Base-by-base conservation (phyloP, 1,139 yeast species). In the Pichia sp. region DNA sequence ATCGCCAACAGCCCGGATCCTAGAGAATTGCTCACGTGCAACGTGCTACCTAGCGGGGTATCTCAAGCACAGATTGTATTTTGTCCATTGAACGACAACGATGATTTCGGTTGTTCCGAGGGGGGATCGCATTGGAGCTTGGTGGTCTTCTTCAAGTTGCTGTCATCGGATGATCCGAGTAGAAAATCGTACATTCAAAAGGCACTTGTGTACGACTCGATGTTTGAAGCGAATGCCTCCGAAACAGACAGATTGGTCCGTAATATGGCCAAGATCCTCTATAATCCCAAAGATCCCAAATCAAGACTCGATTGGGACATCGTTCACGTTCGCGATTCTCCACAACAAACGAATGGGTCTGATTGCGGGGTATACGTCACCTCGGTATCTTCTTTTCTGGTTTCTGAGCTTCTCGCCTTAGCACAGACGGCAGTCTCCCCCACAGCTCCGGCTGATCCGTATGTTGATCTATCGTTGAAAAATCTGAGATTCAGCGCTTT, bases 311-410 rank as follows among this genome's bases (percentile, higher is more conserved):
- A 51, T 3, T 54, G 56, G 56, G 49, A 54, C 21, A 46, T 47
- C 3, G 19, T 51, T 31, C 55, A 54, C 36, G 46, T 51, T 1
- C 26, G 51, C 3, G 55, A 54, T n/a, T 76, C 88, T 0, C 95
- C 95, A 0, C 95, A 85, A 61, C 95, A 87, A 66, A 72, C 72
- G 41, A 86, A 87, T 62, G 87, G 88, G 0, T 80, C 76, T 48
- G 96, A 87, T 62, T 87, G 95, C 68, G 96, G 96, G 0, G 83
- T 85, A 0, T 76, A 82, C 55, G 81, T 86, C 7, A 76, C 85
- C 55, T 78, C 76, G 48, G 66, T 76, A 21, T 72, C 80, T 0
- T 71, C 75, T 0, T 59, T 71, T 21, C 59, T 78, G 31, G 54
- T 78, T 19, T 62, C 71, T 7, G 64, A 79, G 42, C 54, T 78